Evolutionary conservation across 768 basidiomycete genomes (phyloP), one percentile per base, ranked within the genome.

Genomic region (Calocybe indica): DNA sequence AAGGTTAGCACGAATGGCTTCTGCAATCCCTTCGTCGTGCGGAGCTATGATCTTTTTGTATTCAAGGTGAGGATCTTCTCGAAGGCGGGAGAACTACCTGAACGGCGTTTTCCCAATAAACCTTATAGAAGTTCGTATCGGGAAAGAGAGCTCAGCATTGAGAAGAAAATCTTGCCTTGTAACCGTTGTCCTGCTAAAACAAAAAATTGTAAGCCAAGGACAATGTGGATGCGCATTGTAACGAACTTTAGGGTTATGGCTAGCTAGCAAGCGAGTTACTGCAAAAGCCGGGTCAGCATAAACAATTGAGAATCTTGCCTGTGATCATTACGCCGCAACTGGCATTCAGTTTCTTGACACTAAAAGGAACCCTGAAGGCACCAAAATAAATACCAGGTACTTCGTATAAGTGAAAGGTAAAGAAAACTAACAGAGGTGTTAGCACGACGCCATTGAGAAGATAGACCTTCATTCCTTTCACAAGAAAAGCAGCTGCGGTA

Each of bases 301-400:
- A 31, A 55, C 40, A 38, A 33, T 14, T 41, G 34, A 7, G 5
- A n/a, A 45, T 67, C 37, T 41, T 22, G 83, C 87, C 89, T 53
- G 92, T 94, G 43, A 94, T 86, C 92, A 94, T 94, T 2, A 93
- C 80, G 13, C 92, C 92, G 50, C 85, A 85, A 1, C 85, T 83
- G 3, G 91, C 89, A 8, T 69, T 69, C 40, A 89, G 58, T 43
- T 63, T 69, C 54, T 80, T 82, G 10, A 92, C 75, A 28, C 78
- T 75, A 61, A 91, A 93, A 0, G 92, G 92, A 1, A 92, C 88
- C 62, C 89, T 91, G 37, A 36, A 45, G 43, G 5, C 1, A n/a
- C 5, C 8, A 10, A 32, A 40, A 12, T 33, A 38, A 32, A 39
- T 13, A 52, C 28, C 35, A 40, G 38, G 30, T 7, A 32, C 11